Percentiles rank a stretch among this genome's conserved stretches.
Evolutionary conservation across 2,329 filamentous ascomycete genomes (phyloP).

Genomic region (Paecilomyces niveus): DNA sequence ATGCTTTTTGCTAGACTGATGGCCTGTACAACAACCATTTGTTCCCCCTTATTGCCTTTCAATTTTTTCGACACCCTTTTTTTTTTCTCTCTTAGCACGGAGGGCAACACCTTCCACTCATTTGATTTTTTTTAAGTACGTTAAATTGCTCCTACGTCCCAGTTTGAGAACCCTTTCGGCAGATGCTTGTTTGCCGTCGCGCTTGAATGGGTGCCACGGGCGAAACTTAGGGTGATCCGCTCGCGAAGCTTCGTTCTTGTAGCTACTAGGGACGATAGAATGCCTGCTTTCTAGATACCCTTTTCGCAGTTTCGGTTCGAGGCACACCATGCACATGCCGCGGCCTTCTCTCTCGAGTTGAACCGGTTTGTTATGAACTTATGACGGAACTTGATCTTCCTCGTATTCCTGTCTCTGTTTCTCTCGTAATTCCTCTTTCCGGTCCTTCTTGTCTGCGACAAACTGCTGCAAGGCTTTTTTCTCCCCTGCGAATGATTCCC

Average conservation of each 20-base stretch:
- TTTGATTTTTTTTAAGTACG: conserved; percentile 7
- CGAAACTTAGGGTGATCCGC: conserved; percentile 2
- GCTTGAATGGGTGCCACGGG: conserved; percentile 4
- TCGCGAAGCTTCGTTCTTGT: conserved; percentile 13
- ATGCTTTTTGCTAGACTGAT: conserved; percentile 25
- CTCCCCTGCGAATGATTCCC: conserved; percentile 22
- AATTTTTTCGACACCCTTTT: conserved; percentile 8
- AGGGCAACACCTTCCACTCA: conserved; percentile 2
- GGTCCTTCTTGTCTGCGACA: not conserved
- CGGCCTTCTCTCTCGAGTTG: conserved; percentile 1
- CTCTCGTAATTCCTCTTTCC: conserved; percentile 5
- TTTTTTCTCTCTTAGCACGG: conserved; percentile 1
- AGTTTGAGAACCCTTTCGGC: conserved; percentile 6
- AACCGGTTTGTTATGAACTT: conserved; percentile 1
- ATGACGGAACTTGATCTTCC: conserved; percentile 1
- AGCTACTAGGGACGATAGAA: conserved; percentile 13
- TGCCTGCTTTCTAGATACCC: conserved; percentile 6
- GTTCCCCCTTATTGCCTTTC: conserved; percentile 7
- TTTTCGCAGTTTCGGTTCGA: conserved; percentile 13
- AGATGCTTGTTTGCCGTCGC: conserved; percentile 6
- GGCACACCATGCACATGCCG: conserved; percentile 5
- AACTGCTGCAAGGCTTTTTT: not conserved
- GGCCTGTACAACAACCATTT: conserved; percentile 29
- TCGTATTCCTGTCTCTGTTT: conserved; percentile 5
- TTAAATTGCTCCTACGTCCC: conserved; percentile 3